Conservation (phyloP, 495 filamentous ascomycete genomes). For the Penicillium roqueforti region DNA sequence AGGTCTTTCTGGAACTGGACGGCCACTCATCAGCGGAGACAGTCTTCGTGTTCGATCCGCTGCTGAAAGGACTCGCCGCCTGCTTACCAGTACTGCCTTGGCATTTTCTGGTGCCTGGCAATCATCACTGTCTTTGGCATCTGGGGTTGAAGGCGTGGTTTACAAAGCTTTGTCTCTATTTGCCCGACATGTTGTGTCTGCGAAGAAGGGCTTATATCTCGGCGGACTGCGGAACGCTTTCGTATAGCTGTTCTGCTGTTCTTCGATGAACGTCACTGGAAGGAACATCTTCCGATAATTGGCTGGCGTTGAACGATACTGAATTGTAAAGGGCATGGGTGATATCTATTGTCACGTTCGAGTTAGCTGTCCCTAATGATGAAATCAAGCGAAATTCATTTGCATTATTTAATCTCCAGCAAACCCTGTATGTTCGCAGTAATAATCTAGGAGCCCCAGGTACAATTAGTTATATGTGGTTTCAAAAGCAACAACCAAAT, state of each 20-base stretch:
- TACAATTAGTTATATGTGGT: background rate
- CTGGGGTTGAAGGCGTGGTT: constrained; percentile 3
- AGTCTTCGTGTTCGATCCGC: background rate
- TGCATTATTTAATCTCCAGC: background rate
- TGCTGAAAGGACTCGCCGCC: background rate
- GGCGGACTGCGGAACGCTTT: background rate
- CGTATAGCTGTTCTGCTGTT: background rate
- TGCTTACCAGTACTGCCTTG: constrained; percentile 10
- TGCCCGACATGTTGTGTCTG: constrained; percentile 15
- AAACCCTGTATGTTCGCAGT: background rate
- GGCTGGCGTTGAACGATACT: background rate
- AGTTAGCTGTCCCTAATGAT: background rate
- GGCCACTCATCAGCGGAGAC: background rate
- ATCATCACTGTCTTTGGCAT: constrained; percentile 1
- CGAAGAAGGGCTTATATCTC: constrained; percentile 6
- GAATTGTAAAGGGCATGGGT: background rate
- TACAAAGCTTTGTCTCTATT: constrained; percentile 11
- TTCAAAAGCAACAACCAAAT: background rate
- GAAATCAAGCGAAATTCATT: background rate
- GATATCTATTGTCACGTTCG: background rate
- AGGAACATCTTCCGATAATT: background rate
- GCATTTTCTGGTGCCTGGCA: constrained; percentile 12
- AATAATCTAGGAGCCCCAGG: background rate
- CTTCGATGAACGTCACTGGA: background rate
- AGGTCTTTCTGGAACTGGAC: background rate